Conservation (phyloP, 2,329 filamentous ascomycete genomes). For the Cladosporium sp. region DNA sequence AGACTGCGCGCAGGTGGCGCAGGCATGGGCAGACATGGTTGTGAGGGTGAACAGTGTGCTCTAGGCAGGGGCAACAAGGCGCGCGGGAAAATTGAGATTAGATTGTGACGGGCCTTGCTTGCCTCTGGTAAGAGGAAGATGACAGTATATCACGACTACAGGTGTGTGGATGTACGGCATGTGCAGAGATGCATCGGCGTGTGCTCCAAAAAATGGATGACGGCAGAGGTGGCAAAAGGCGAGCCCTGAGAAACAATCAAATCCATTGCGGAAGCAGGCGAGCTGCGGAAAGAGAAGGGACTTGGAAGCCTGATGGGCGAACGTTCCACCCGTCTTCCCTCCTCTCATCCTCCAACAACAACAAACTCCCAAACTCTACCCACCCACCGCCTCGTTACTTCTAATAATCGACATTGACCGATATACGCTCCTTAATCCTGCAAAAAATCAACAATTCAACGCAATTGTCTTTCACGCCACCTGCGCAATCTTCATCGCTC, state of each 20-base stretch:
- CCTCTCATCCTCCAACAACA: slow-evolving; percentile 5
- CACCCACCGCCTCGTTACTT: neutral
- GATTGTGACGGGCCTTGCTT: too few species aligned
- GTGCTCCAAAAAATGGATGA: slow-evolving; percentile 12
- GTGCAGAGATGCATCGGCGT: neutral
- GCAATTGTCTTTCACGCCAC: neutral
- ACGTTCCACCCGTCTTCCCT: neutral
- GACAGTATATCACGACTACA: neutral
- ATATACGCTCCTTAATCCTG: slow-evolving; percentile 18
- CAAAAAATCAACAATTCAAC: neutral
- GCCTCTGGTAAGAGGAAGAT: neutral
- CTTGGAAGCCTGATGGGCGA: neutral
- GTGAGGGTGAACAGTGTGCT: neutral
- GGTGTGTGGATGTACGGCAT: neutral
- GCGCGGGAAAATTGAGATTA: neutral
- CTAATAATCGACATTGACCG: slow-evolving; percentile 17
- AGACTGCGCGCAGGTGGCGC: slow-evolving; percentile 36
- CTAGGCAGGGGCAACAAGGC: neutral
- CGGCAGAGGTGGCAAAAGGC: slow-evolving; percentile 11
- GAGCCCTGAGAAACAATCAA: neutral
- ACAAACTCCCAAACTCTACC: neutral
- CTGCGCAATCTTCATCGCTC: slow-evolving; percentile 7
- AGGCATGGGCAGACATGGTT: slow-evolving; percentile 24
- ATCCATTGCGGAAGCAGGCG: neutral
- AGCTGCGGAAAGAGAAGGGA: slow-evolving; percentile 4